Conservation (phyloP, 2,329 filamentous ascomycete species). For the Sporothrix inflata region DNA sequence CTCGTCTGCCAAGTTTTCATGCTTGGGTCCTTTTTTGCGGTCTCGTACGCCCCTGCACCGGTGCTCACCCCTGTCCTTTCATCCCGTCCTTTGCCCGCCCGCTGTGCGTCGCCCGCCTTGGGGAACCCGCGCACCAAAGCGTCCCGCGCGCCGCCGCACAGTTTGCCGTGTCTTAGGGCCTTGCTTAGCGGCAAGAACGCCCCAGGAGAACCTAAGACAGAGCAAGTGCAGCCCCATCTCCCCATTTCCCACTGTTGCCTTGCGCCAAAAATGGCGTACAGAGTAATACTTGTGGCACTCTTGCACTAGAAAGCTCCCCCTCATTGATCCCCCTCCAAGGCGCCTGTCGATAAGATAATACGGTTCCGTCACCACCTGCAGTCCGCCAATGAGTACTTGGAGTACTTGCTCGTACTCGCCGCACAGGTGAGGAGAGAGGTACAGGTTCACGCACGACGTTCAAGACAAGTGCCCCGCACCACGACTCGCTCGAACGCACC, state of each 20-base stretch:
- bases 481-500: background rate
- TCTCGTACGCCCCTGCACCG: background rate
- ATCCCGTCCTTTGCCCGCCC: background rate
- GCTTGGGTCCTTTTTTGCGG: no score
- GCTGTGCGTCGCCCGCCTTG: background rate
- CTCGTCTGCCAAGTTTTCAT: background rate
- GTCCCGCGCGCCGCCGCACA: background rate
- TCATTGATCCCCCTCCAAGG: background rate
- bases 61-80: background rate
- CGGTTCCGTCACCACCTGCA: background rate
- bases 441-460: background rate
- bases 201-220: background rate
- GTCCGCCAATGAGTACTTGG: background rate
- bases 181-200: background rate
- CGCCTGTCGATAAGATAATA: background rate
- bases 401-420: background rate
- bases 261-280: constrained; percentile 1
- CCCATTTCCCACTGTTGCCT: constrained; percentile 13
- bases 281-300: background rate
- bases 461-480: constrained; percentile 27
- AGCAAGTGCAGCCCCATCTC: background rate
- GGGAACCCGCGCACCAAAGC: background rate
- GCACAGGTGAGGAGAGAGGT: background rate
- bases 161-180: constrained; percentile 16
- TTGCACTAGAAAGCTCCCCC: constrained; percentile 27